Evolutionary conservation across 1,139 yeast species (phyloP).

Genomic region (Geotrichum bryndzae): DNA sequence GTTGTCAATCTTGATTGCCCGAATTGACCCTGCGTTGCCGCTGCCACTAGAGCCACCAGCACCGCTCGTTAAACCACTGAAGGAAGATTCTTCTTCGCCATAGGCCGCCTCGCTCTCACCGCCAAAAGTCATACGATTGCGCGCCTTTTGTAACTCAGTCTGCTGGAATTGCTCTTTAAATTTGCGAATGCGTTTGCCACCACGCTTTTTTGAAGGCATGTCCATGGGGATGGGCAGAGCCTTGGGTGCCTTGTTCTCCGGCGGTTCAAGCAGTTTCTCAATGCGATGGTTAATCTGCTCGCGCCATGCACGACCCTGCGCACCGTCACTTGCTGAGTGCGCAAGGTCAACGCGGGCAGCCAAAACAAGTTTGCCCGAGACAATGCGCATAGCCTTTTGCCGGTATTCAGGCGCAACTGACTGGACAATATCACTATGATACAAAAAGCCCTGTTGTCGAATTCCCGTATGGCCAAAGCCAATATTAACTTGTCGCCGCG

Average conservation of each 20-base stretch:
- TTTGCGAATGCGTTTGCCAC: constrained; percentile 75
- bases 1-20: constrained; percentile 37
- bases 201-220: constrained; percentile 71
- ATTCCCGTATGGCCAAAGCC: constrained; percentile 44
- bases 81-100: constrained; percentile 61
- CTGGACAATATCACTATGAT: constrained; percentile 35
- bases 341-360: constrained; percentile 78
- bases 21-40: constrained; percentile 27
- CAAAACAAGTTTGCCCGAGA: constrained; percentile 71
- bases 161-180: constrained; percentile 73
- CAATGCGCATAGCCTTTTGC: constrained; percentile 68
- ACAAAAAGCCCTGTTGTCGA: constrained; percentile 56
- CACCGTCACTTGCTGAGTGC: constrained; percentile 42
- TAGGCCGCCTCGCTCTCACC: constrained; percentile 55
- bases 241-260: constrained; percentile 59
- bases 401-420: constrained; percentile 51
- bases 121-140: constrained; percentile 80
- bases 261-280: constrained; percentile 72
- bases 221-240: constrained; percentile 85
- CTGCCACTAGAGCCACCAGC: constrained; percentile 43
- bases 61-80: constrained; percentile 53
- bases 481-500: constrained; percentile 46
- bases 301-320: constrained; percentile 53
- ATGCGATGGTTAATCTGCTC: constrained; percentile 57
- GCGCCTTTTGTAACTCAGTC: constrained; percentile 77